Conservation (phyloP, 768 basidiomycete genomes). For the Thelephora ganbajun region DNA sequence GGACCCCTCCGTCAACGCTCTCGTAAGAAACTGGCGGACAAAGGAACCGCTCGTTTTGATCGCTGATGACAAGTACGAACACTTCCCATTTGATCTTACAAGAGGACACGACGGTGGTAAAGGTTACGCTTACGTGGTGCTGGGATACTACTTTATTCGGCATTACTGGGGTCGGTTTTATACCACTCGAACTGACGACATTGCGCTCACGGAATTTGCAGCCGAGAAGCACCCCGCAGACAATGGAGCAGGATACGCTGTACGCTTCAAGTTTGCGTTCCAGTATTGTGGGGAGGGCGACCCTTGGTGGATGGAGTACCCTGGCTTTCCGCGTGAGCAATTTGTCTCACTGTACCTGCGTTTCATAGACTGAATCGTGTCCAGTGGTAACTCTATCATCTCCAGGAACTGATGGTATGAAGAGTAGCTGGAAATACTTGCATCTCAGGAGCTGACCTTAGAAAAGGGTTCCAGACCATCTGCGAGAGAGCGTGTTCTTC, state of each 20-base stretch:
- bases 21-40: slow-evolving; percentile 42
- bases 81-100: slow-evolving; percentile 57
- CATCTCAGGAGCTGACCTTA: neutral
- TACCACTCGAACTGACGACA: slow-evolving; percentile 5
- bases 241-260: slow-evolving; percentile 36
- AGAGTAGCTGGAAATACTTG: neutral
- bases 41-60: slow-evolving; percentile 52
- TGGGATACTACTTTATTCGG: slow-evolving; percentile 63
- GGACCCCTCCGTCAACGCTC: slow-evolving; percentile 58
- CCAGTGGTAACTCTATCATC: too few relatives aligned
- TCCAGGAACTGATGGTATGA: too few relatives aligned
- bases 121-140: slow-evolving; percentile 37
- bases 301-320: slow-evolving; percentile 32
- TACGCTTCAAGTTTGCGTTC: slow-evolving; percentile 73
- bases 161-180: slow-evolving; percentile 52
- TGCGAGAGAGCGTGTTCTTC: slow-evolving; percentile 19
- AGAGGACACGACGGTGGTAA: slow-evolving; percentile 13
- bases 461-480: neutral
- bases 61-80: slow-evolving; percentile 57
- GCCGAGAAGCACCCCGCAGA: slow-evolving; percentile 47
- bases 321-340: neutral
- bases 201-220: slow-evolving; percentile 12
- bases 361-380: neutral
- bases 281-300: slow-evolving; percentile 66
- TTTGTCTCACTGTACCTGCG: neutral